Conservation (phyloP, 495 filamentous ascomycete species). For the Xylaria venustula region DNA sequence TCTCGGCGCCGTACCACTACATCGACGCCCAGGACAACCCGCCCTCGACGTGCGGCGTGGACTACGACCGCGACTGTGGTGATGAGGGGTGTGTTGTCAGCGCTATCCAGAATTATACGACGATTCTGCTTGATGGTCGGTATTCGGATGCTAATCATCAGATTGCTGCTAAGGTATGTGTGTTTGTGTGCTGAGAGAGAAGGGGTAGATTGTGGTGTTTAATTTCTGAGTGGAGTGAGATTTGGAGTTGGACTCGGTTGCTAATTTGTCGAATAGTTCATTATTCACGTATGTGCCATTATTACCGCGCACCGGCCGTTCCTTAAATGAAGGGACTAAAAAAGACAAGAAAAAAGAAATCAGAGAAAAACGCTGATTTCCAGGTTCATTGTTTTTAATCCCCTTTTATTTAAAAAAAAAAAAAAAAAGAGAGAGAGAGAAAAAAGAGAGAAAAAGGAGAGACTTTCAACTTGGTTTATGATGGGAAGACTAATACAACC, state of each 20-base stretch:
- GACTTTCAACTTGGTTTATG: neutral
- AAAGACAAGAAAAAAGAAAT: too few relatives aligned
- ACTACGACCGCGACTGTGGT: conserved; percentile 58
- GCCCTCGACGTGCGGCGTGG: conserved; percentile 56
- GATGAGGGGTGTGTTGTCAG: conserved; percentile 56
- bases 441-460: neutral
- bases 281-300: conserved; percentile 52
- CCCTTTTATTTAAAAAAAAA: too few relatives aligned
- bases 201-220: too few relatives aligned
- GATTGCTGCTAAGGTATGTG: conserved; percentile 25
- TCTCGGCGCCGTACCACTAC: conserved; percentile 56
- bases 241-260: too few relatives aligned
- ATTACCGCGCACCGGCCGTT: too few relatives aligned
- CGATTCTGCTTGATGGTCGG: conserved; percentile 22
- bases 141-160: conserved; percentile 20
- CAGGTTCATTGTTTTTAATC: too few relatives aligned
- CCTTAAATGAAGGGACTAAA: too few relatives aligned
- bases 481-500: neutral
- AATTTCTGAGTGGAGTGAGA: too few relatives aligned
- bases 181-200: too few relatives aligned
- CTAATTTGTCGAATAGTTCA: conserved; percentile 30
- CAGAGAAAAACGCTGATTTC: too few relatives aligned
- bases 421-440: neutral
- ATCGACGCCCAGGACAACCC: conserved; percentile 67
- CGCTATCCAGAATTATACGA: conserved; percentile 61